Conservation (phyloP, 2,329 filamentous ascomycete genomes). For the Nigrograna mackinnonii region DNA sequence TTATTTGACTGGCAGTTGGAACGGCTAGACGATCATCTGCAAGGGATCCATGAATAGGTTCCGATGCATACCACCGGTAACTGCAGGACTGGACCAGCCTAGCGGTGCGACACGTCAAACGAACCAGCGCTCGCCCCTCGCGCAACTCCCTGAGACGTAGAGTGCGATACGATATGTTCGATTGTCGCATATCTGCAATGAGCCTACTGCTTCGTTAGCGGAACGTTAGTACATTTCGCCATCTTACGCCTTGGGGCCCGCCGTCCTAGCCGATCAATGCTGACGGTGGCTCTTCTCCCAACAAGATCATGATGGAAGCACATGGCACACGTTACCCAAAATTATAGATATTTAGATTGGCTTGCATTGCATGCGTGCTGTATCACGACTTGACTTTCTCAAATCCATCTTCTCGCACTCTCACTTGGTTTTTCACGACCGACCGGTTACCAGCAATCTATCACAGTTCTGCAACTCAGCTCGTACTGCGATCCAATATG, state of each 20-base stretch:
- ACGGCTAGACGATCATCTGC: constrained; percentile 11
- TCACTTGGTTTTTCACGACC: too few species aligned
- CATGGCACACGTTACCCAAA: constrained; percentile 33
- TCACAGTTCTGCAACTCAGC: too few species aligned
- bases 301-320: constrained; percentile 17
- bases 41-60: constrained; percentile 33
- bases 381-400: constrained; percentile 23
- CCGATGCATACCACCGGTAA: constrained; percentile 36
- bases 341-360: constrained; percentile 36
- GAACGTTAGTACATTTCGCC: constrained; percentile 13
- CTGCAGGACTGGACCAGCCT: constrained; percentile 21
- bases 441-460: too few species aligned
- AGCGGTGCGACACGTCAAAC: constrained; percentile 26
- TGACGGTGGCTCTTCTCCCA: constrained; percentile 2
- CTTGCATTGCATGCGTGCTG: constrained; percentile 38
- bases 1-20: constrained; percentile 21
- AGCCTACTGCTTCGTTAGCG: constrained; percentile 28
- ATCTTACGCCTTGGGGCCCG: constrained; percentile 7
- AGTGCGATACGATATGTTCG: constrained; percentile 36
- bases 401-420: constrained; percentile 20
- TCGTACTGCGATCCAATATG: constrained; percentile 16
- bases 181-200: constrained; percentile 30
- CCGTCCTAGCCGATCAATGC: constrained; percentile 6
- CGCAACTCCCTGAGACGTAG: constrained; percentile 23
- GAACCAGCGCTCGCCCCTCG: constrained; percentile 24